Evolutionary conservation across 2,329 filamentous ascomycete species (phyloP).

Genomic region (Fusarium tricinctum): DNA sequence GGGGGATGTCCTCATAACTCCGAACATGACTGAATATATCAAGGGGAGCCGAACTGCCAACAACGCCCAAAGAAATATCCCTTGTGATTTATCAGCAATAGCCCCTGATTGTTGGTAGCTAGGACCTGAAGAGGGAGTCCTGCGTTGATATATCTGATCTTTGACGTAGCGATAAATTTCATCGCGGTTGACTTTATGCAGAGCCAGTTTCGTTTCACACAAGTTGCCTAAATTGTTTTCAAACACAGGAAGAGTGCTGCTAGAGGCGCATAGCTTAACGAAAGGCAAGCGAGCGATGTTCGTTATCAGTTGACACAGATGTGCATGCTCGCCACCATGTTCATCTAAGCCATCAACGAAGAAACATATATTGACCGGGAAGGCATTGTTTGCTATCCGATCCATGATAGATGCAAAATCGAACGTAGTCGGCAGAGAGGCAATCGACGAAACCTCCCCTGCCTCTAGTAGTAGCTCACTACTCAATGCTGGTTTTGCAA

Average conservation of each 20-base stretch:
- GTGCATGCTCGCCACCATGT: conserved; percentile 24
- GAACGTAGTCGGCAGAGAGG: neutral
- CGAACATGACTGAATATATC: conserved; percentile 3
- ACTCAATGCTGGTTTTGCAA: conserved; percentile 3
- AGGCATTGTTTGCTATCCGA: neutral
- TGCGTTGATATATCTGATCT: neutral
- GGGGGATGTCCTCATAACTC: conserved; percentile 3
- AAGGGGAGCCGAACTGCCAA: conserved; percentile 11
- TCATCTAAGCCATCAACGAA: conserved; percentile 44
- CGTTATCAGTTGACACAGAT: conserved; percentile 15
- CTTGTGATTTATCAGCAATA: conserved; percentile 24
- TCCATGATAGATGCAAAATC: conserved; percentile 8
- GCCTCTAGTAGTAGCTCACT: neutral
- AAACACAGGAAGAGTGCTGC: conserved; percentile 29
- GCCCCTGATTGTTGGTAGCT: neutral
- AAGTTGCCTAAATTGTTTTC: conserved; percentile 5
- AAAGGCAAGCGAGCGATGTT: conserved; percentile 6
- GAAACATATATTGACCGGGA: conserved; percentile 22
- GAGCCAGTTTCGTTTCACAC: conserved; percentile 11
- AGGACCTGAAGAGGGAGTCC: neutral
- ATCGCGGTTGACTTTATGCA: conserved; percentile 28
- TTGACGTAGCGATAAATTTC: conserved; percentile 31
- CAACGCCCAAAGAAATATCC: conserved; percentile 45
- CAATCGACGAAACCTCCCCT: neutral
- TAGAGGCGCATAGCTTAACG: conserved; percentile 38